Evolutionary conservation across 2,329 filamentous ascomycete genomes (phyloP), one percentile per base, ranked within the genome.

Genomic region (Penicillium crustosum): DNA sequence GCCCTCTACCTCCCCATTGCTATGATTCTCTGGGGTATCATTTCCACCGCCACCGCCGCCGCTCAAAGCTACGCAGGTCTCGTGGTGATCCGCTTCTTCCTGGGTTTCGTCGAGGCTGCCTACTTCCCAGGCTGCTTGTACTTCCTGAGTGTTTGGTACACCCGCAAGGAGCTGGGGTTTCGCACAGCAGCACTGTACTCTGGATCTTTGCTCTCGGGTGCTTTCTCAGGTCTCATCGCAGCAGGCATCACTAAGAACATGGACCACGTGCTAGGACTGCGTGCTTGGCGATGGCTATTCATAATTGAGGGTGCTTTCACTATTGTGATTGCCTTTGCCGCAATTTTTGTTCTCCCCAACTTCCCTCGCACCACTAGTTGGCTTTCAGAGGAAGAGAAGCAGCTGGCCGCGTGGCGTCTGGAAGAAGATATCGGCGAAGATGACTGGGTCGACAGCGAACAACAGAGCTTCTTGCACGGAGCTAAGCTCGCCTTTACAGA

Each of bases 281-380:
- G 78, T 2, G 85, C 86, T 4, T 91, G 82, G 72, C 78, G 86
- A 13, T 87, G 83, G 83, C 75, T 89, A 0, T 89, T 89, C 74
- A 86, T 91, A 53, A 85, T 90, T 39, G 88, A 91, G 70, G 88
- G 88, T 25, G 78, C 80, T 17, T 80, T 88, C 58, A 90, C 88
- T 1, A 71, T 90, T 25, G 77, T 76, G 6, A 78, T 90, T 29
- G 87, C 88, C 15, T 69, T 85, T 6, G 65, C 70, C 1, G 79
- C 85, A 2, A 81, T 81, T 68, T 85, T 84, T 64, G 73, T 90
- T 31, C 76, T 91, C 15, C 88, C 88, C 0, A 84, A 90, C 68
- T 89, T 89, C 61, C 88, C 88, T 2, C 78, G 81, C 41, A 85
- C 82, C 9, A 85, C 83, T 6, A 75, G 75, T 10, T 86, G 85